Evolutionary conservation across 1,284 basidiomycete species (phyloP), one percentile per base, ranked within the genome.

Genomic region (Rhodotorula sp.): DNA sequence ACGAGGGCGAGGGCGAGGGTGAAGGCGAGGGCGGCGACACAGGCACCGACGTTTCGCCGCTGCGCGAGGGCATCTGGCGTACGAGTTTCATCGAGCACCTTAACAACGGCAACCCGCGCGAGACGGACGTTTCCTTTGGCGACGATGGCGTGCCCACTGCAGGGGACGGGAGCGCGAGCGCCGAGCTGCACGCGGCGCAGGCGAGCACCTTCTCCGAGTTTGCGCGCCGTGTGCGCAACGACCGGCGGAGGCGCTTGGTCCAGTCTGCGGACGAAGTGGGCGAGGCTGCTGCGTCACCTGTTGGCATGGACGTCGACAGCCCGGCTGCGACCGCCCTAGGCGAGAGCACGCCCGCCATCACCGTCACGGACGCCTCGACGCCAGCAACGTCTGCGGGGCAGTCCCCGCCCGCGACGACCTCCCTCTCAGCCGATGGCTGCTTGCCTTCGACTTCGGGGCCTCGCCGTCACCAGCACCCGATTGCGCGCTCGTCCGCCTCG

Each of bases 31-130:
- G 42, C 42, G 13, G 55, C 41, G 42, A 42, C 19, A 41, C 54
- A 41, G 13, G 42, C 21, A 44, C 42, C 44, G 44, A 58, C 5
- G 49, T 19, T 8, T 61, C 60, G 45, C 42, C 41, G 7, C 55
- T 53, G 12, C 55, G 34, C n/a, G 68, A 68, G 41, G 67, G 67
- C 44, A 68, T 68, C 62, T 71, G 69, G 69, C 61, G 61, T n/a
- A 41, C 65, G 7, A 48, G 56, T 16, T 60, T 63, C 21, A 45
- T 64, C 53, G 69, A 66, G 61, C 69, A 63, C 45, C n/a, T 63
- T 45, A 59, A 34, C 7, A 64, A 63, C 34, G 64, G 52, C 12
- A 12, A 17, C 7, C 12, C 57, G 19, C 48, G 56, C 44, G 67
- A 41, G 3, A 23, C 27, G 23, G 46, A 25, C 7, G 23, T 56